Evolutionary conservation across 108 stramenopile genomes (phyloP), one percentile per base, ranked within the genome.

Genomic region (Cyclotella baltica): DNA sequence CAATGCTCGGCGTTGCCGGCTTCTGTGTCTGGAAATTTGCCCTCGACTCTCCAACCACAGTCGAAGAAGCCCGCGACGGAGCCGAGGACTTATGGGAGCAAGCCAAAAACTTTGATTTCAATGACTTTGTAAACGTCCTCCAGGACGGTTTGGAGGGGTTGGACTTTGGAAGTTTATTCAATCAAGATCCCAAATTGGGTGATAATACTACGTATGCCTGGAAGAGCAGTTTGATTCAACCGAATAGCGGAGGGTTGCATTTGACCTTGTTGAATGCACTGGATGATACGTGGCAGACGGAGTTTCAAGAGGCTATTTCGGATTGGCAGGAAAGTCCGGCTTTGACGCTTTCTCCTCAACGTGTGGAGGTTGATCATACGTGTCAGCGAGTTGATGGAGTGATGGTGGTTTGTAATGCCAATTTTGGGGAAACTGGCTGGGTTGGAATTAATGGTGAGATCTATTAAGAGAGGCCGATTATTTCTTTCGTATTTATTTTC

Each of bases 371-470:
- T 11, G 89, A 93, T 51, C n/a, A 70, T 15, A 64, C 52, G 9
- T 72, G 77, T 55, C 37, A 28, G 3, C 23, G 72, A 31, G 79
- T 84, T 22, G 69, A 71, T 28, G 92, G 92, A 15, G 73, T 88
- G 16, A 83, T 87, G 87, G 87, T 84, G 62, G 90, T 93, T 0
- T 93, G 92, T 73, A 89, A 90, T 72, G 88, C 66, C 29, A 89
- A 91, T 55, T 88, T 80, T 59, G 92, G 90, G 11, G 86, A 87
- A 20, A 91, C 88, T 16, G 92, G 90, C 37, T 90, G 89, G 92
- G 73, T 87, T 10, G 92, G 92, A 1, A 88, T 93, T 59, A 93
- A 93, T 55, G 88, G n/a, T n/a, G n/a, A n/a, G n/a, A n/a, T n/a
- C n/a, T n/a, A n/a, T n/a, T n/a, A n/a, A n/a, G n/a, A n/a, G n/a